Base-by-base conservation (phyloP, 1,139 yeast genomes). In the Pichia cactophila region DNA sequence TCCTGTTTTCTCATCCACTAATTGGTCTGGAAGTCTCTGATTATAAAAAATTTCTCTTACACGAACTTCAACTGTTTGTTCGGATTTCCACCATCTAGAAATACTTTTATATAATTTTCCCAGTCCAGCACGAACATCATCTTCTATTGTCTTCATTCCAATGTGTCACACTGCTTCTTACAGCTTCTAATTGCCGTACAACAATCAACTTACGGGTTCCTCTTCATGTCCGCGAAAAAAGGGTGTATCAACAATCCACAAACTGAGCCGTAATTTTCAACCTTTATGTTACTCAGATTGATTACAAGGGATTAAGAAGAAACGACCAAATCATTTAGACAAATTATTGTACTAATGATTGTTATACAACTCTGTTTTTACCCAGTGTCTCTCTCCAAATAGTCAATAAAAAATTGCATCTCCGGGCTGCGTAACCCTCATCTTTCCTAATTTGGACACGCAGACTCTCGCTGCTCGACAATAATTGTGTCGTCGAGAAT, bases 11-110 rank as follows among this genome's bases (percentile, higher is more conserved):
- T 60, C 59, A 49, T 64, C 60, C 10, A 55, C 23, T 58, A 64
- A 53, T 14, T 59, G 58, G 2, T 52, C 49, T 2, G 69, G 68
- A 23, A 66, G 52, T 2, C 58, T 58, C 33, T 56, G 54, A 48
- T 65, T 65, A 36, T 62, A 54, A 44, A 52, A 62, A 5, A 66
- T 54, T 20, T 56, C 54, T 37, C 68, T 56, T 14, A 41, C 51
- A 50, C 40, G 56, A 49, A n/a, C 42, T 5, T 44, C 43, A 1
- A 16, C 35, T 4, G 45, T 29, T 7, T 44, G 35, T 43, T 40
- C n/a, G 40, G 33, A 35, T 41, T 45, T 28, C 50, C 52, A 53
- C 40, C 43, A 23, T 31, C 41, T 20, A 9, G 41, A 31, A 2
- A 41, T 37, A 2, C 9, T 9, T 4, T 44, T 36, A 16, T 48